Conservation (phyloP, 495 filamentous ascomycete genomes). For the Aeminium ludgeri region DNA sequence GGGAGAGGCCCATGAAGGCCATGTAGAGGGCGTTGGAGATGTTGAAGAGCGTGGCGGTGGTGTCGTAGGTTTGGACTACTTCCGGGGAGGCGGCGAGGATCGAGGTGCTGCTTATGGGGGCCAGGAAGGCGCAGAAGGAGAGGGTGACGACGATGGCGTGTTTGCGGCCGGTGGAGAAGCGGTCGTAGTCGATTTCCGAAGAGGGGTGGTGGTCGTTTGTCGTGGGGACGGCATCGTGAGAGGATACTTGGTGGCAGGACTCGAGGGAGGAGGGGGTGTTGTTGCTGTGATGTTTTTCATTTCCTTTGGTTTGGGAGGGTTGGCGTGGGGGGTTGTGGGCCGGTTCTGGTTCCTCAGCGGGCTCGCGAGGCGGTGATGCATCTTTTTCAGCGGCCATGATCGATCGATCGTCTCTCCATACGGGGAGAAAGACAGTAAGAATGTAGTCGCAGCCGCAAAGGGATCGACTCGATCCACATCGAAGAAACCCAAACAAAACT, state of each 20-base stretch:
- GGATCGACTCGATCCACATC: too few relatives aligned
- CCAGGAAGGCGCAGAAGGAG: constrained; percentile 49
- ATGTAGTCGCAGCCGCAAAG: too few relatives aligned
- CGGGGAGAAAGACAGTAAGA: too few relatives aligned
- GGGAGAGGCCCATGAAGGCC: constrained; percentile 51
- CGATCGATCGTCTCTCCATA: too few relatives aligned
- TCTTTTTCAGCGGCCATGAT: too few relatives aligned
- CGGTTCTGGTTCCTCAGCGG: too few relatives aligned
- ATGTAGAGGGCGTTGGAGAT: constrained; percentile 53
- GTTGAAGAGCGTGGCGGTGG: constrained; percentile 49
- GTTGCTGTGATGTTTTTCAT: constrained; percentile 2
- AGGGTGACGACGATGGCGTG: constrained; percentile 43
- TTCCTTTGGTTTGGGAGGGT: not conserved
- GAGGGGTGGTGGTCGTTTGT: not conserved
- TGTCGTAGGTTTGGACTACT: constrained; percentile 42
- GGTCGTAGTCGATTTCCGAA: constrained; percentile 26
- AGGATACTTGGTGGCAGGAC: constrained; percentile 8
- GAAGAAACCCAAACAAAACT: too few relatives aligned
- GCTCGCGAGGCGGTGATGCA: too few relatives aligned
- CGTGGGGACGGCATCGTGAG: constrained; percentile 4
- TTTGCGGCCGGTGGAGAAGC: constrained; percentile 40
- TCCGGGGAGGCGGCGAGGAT: constrained; percentile 56
- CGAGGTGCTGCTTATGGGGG: constrained; percentile 50
- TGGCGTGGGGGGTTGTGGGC: not conserved
- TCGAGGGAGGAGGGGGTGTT: not conserved